Percentiles rank a stretch among this genome's conserved stretches.
phyloP scores from a whole-genome alignment of 1,139 yeast species.

The Lodderomyces margitis region DNA sequence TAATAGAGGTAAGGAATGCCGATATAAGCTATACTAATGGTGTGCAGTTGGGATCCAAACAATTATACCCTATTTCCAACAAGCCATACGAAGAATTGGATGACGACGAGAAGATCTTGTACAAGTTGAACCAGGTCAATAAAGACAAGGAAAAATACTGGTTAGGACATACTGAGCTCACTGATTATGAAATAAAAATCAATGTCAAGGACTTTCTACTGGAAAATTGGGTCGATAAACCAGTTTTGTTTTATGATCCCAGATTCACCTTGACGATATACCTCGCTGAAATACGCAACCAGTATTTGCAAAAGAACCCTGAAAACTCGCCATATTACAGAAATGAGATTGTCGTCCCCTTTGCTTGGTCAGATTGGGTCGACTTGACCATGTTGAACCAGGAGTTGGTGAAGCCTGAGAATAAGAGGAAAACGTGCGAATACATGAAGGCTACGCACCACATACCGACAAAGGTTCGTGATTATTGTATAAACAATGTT shows the following conservation, averaged over 20 bases:
- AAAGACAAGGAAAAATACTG: conserved; percentile 22
- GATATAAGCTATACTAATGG: not conserved
- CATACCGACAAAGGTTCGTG: conserved; percentile 18
- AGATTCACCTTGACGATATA: conserved; percentile 48
- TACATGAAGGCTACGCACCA: conserved; percentile 24
- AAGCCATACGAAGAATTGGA: conserved; percentile 18
- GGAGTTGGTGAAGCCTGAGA: conserved; percentile 27
- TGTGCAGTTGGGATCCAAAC: conserved; percentile 2
- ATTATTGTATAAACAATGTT: conserved; percentile 24
- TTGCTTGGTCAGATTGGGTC: conserved; percentile 28
- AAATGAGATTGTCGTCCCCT: conserved; percentile 27
- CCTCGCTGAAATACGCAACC: conserved; percentile 26
- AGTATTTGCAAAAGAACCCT: conserved; percentile 14
- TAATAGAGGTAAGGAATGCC: conserved; percentile 3
- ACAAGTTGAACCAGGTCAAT: conserved; percentile 14
- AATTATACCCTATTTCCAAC: conserved; percentile 17
- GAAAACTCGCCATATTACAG: not conserved
- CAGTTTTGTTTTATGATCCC: conserved; percentile 33
- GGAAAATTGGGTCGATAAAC: conserved; percentile 18
- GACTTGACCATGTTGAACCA: conserved; percentile 34
- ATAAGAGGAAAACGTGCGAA: conserved; percentile 23
- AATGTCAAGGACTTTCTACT: conserved; percentile 21
- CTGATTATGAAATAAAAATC: conserved; percentile 23
- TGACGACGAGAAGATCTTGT: conserved; percentile 19
- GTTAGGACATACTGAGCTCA: conserved; percentile 29